Evolutionary conservation across 1,284 basidiomycete species (phyloP), one percentile per base, ranked within the genome.

Genomic region (Fomes fomentarius): DNA sequence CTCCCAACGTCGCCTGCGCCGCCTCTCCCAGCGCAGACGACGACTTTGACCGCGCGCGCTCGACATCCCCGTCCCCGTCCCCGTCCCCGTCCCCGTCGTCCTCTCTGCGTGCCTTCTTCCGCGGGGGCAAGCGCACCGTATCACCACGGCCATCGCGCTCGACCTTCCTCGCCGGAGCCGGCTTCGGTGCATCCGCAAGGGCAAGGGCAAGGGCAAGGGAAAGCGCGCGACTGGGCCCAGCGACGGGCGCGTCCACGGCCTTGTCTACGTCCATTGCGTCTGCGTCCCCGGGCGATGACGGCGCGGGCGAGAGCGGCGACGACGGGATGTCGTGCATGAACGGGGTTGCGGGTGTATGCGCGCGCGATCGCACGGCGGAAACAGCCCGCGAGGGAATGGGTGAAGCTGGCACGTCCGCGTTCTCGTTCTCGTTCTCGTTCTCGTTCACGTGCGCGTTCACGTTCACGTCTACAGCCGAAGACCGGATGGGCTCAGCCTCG

Each of bases 221-320:
- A 5, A 24, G n/a, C 12, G 48, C 40, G 28, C 48, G 40, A n/a
- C 45, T 47, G 0, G 34, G 21, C 2, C 22, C 24, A 2, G 33
- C 21, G 14, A 34, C 37, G 1, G 24, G 34, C 17, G 9, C 15
- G 11, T 19, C 10, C 10, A 34, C 24, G 21, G 17, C 17, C 12
- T 7, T 30, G 28, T 22, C 17, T 28, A 31, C 12, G 17, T 15
- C 19, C 19, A 8, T 4, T n/a, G n/a, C n/a, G 28, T 22, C 17
- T 28, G 17, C 12, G 17, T 15, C 19, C 19, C 4, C 5, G 34
- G 48, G 24, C 37, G 60, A 50, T 9, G 48, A 50, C 19, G 60
- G 60, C 1, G 60, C 44, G 4, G 60, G 55, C 2, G 60, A 61
- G 15, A 61, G 54, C 19, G 60, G 60, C 0, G 60, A 61, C 0